Evolutionary conservation across 1,139 yeast genomes (phyloP).

Genomic region (Candida sp.): DNA sequence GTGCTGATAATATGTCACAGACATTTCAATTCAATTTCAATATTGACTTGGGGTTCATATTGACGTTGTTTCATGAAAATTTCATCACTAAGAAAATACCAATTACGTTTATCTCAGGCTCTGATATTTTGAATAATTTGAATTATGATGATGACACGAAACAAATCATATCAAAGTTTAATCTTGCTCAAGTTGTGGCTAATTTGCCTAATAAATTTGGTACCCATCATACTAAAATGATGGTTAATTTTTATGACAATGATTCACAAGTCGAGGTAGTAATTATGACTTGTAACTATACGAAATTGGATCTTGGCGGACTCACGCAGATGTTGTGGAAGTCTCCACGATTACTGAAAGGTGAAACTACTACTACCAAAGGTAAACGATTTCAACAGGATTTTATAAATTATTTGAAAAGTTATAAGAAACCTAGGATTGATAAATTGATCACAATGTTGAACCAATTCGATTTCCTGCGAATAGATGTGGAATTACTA

Average conservation of each 20-base stretch:
- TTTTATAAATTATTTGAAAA: conserved; percentile 38
- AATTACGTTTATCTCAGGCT: conserved; percentile 33
- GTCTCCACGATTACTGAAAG: conserved; percentile 43
- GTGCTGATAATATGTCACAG: conserved; percentile 25
- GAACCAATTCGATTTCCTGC: conserved; percentile 36
- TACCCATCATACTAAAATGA: conserved; percentile 67
- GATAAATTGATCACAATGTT: conserved; percentile 25
- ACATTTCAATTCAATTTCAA: conserved; percentile 51
- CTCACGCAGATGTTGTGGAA: conserved; percentile 69
- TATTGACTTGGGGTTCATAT: conserved; percentile 39
- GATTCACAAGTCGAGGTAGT: conserved; percentile 39
- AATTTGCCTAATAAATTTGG: conserved; percentile 33
- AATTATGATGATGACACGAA: conserved; percentile 11
- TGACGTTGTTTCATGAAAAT: conserved; percentile 28
- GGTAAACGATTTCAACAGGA: conserved; percentile 29
- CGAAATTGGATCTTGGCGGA: conserved; percentile 48
- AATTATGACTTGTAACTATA: conserved; percentile 60
- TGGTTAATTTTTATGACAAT: conserved; percentile 51
- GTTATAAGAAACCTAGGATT: conserved; percentile 32
- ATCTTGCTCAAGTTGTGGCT: conserved; percentile 29
- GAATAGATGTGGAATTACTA: conserved; percentile 51
- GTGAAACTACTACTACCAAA: conserved; percentile 4
- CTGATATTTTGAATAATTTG: conserved; percentile 11
- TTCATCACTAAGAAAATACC: conserved; percentile 15
- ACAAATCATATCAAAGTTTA: conserved; percentile 13